Evolutionary conservation across 495 filamentous ascomycete species (phyloP), one percentile per base, ranked within the genome.

Genomic region (Sordaria brevicollis): DNA sequence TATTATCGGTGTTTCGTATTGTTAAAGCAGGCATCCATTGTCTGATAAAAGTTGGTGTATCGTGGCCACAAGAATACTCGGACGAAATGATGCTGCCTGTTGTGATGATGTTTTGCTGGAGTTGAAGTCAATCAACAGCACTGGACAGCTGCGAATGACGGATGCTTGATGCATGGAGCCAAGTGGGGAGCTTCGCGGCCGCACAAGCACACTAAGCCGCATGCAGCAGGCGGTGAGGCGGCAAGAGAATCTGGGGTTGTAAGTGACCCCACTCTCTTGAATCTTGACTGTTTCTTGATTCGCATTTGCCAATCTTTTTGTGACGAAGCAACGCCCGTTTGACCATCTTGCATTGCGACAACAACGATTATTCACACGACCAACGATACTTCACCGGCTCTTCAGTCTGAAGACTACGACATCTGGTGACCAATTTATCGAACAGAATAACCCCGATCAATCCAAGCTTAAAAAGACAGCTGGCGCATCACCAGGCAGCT

Each of bases 21-120:
- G 37, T 65, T 66, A 17, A 19, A 38, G 43, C 72, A 81, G 79
- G 81, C 78, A 80, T 68, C 81, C 80, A 79, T 81, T 69, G 69
- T 77, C 35, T 29, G 21, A 54, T 13, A 31, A 8, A 0, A 29
- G 25, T 7, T 25, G 29, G 0, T 0, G 19, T 57, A 11, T 15
- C 11, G 49, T 29, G 21, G 21, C 49, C 25, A 31, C 21, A 31
- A 62, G 5, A 3, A 62, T 62, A 62, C 2, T 38, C 21, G n/a
- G 31, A 62, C 1, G 33, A 11, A 17, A 68, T 15, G 13, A 17
- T 21, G 67, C 29, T 68, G 67, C 67, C 6, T 29, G 11, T n/a
- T 38, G 62, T 34, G 72, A 25, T 76, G 72, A 25, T 76, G 72
- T 69, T 73, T 76, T 62, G 49, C 49, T 57, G 11, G 49, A 57